These are phyloP conservation scores for Trypanosomatidae sp. DNA, from an alignment of 208 protist species.

Conservation along the genomic window DNA sequence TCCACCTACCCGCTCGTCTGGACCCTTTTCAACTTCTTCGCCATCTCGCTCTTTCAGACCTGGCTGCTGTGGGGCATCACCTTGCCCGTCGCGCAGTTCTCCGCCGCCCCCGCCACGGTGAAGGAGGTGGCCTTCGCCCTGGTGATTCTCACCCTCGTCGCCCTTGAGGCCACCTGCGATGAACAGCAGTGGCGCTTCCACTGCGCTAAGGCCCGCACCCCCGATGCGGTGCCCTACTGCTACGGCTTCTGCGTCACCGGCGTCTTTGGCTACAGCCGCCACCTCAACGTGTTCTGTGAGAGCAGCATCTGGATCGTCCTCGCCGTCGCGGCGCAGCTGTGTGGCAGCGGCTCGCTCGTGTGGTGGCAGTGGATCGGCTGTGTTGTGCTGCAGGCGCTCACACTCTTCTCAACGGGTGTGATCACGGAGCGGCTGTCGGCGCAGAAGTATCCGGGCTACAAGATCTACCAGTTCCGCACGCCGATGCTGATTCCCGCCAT, in stretches of 20 bases:
- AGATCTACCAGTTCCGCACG: conserved; percentile 64
- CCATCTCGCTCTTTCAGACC: conserved; percentile 69
- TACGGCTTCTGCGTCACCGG: conserved; percentile 75
- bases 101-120: conserved; percentile 16
- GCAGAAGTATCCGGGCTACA: conserved; percentile 70
- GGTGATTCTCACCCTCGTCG: conserved; percentile 32
- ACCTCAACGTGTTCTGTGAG: conserved; percentile 81
- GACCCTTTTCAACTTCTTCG: conserved; percentile 68
- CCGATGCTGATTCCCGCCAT: conserved; percentile 76
- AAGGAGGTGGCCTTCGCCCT: conserved; percentile 39
- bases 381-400: conserved; percentile 40
- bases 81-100: conserved; percentile 53
- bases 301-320: conserved; percentile 63
- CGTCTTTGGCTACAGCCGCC: conserved; percentile 72
- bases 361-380: conserved; percentile 57
- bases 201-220: conserved; percentile 30
- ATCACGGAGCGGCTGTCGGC: conserved; percentile 57
- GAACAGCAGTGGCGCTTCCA: conserved; percentile 82
- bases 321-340: conserved; percentile 35
- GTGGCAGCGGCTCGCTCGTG: conserved; percentile 5
- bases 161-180: conserved; percentile 63
- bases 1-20: conserved; percentile 31
- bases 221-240: conserved; percentile 16
- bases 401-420: conserved; percentile 44
- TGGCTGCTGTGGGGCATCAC: conserved; percentile 78